Base-by-base conservation (phyloP, 352 stramenopile species). In the Pythium rhizo-oryzae region DNA sequence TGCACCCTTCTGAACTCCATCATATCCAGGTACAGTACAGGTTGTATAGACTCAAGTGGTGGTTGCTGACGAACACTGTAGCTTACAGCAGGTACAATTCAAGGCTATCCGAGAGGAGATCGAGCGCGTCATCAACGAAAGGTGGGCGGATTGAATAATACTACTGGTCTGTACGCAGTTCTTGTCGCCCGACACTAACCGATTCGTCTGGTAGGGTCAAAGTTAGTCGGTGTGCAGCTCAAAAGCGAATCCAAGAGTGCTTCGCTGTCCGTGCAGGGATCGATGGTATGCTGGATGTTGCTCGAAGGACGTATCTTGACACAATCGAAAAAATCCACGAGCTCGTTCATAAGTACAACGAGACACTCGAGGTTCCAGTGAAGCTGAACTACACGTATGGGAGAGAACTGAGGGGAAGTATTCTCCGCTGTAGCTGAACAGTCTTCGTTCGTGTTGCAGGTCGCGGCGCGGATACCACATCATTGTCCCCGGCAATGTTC, bases 211-310 rank as follows among this genome's bases (percentile, higher is more conserved):
- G 4, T 44, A 91, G 85, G 60, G 82, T 88, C 19, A 87, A 91
- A 70, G 62, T 87, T 51, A 86, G 78, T 25, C 78, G 79, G 23
- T 92, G 84, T 35, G 78, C 79, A 54, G 83, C 84, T 13, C 84
- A 94, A 67, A 94, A 92, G 60, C 81, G 87, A 39, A 94, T 95
- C 64, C 85, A 95, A 74, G 89, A 93, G 46, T 92, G 84, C 55
- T 94, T 96, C 69, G 87, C 89, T 30, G 76, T 96, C 15, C 68
- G 85, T 61, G 80, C 85, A 23, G 89, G 89, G 9, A 90, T 96
- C 28, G 87, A 96, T 41, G 87, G 85, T 4, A 94, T 94, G 85
- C 82, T 96, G 11, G 89, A 96, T 59, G 84, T 96, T 12, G 87
- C 87, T 30, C 72, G 89, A 53, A 71, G 85, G 65, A 90, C 85